Evolutionary conservation across 805 yeast species (phyloP).

Genomic region (Metschnikowia lunata): DNA sequence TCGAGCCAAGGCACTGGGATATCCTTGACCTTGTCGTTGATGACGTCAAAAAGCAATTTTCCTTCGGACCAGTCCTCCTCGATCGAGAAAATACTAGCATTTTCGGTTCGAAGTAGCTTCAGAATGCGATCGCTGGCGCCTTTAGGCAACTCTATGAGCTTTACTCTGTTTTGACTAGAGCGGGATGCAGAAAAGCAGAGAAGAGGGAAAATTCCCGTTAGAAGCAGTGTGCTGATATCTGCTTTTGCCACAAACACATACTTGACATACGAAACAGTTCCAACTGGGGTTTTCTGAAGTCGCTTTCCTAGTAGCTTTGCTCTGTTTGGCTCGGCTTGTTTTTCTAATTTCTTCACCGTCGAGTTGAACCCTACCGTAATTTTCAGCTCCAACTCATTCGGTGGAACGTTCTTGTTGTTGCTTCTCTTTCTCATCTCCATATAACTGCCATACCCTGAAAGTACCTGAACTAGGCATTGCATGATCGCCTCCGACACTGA

Average conservation of each 20-base stretch:
- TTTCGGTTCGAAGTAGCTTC: slow-evolving; percentile 22
- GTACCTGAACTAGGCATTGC: slow-evolving; percentile 13
- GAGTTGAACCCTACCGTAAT: slow-evolving; percentile 52
- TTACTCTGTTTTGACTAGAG: slow-evolving; percentile 34
- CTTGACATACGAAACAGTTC: slow-evolving; percentile 17
- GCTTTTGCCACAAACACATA: slow-evolving; percentile 57
- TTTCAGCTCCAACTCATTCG: slow-evolving; percentile 22
- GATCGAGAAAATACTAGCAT: slow-evolving; percentile 34
- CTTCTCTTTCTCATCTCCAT: slow-evolving; percentile 5
- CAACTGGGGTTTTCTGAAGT: slow-evolving; percentile 2
- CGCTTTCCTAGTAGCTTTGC: slow-evolving; percentile 12
- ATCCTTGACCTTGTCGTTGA: slow-evolving; percentile 29
- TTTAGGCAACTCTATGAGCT: slow-evolving; percentile 57
- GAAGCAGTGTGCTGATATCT: slow-evolving; percentile 48
- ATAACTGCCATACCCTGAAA: slow-evolving; percentile 15
- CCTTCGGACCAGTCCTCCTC: slow-evolving; percentile 26
- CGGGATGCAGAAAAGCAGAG: slow-evolving; percentile 44
- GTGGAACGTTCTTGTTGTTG: slow-evolving; percentile 10
- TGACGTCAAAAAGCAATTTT: slow-evolving; percentile 23
- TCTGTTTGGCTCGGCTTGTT: slow-evolving; percentile 30
- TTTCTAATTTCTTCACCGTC: slow-evolving; percentile 45
- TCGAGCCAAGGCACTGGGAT: slow-evolving; percentile 46
- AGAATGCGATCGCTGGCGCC: slow-evolving; percentile 33
- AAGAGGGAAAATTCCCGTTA: slow-evolving; percentile 56
- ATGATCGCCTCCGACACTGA: slow-evolving; percentile 8